Evolutionary conservation across 192 early-diverging fungal genomes (phyloP), one percentile per base, ranked within the genome.

Genomic region (Neocallimastix lanati): DNA sequence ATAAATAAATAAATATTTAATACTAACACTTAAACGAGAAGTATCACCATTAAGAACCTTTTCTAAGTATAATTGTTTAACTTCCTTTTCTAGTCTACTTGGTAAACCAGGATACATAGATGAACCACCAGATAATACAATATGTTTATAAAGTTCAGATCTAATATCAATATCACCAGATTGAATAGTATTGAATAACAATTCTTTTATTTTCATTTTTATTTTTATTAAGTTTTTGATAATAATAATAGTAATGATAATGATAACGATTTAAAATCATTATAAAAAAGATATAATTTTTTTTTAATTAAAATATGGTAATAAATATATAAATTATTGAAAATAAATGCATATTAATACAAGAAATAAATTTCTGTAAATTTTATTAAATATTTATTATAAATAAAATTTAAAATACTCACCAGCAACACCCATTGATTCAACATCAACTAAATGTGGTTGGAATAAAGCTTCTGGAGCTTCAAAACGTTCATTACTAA

Each of bases 91-190:
- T 37, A 99, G 86, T 78, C 98, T 93, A 84, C 91, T 94, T 29
- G 98, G 96, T 38, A 99, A 86, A 81, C 98, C 98, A 12, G 97
- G 96, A 84, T 98, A 98, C 98, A 99, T 98, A 81, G 97, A 95
- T 6, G 96, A 94, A 18, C 98, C 98, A 77, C 98, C 98, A 36
- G 98, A 99, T 27, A 99, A 88, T 33, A 99, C 94, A 85, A 99
- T 96, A 80, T 98, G 94, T 82, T 94, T 96, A 91, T 97, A 99
- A 29, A 99, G 88, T 37, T 98, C 96, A 12, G 95, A 79, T 40
- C 98, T 93, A 78, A 95, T 92, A 85, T 99, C 98, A 79, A 96
- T 86, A 76, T 95, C 93, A 2, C 93, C 95, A 12, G 94, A 84
- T 83, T 98, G 92, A 82, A 99, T 96, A 0, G 92, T 88, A 82